phyloP scores from a whole-genome alignment of 2,329 filamentous ascomycete species.

The Aspergillus ochraceus region DNA sequence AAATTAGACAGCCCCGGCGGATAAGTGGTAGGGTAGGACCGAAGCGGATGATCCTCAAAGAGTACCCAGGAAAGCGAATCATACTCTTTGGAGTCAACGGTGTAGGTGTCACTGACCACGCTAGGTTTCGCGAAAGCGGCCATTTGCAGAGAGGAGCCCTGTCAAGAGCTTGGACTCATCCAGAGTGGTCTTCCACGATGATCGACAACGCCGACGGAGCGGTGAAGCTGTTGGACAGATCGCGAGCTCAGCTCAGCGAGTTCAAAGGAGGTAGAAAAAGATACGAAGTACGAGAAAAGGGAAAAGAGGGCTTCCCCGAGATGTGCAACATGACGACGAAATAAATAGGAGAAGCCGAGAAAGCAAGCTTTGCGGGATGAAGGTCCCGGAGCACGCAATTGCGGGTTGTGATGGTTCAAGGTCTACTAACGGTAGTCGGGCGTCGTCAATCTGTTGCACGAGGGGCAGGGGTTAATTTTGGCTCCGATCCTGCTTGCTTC shows the following conservation, averaged over 20 bases:
- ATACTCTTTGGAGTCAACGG: conserved; percentile 11
- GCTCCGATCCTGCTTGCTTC: too few relatives aligned
- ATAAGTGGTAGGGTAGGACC: conserved; percentile 32
- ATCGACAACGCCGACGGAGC: background rate
- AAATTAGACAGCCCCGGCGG: conserved; percentile 26
- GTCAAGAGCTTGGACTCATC: background rate
- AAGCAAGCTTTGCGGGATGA: conserved; percentile 5
- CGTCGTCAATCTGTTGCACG: too few relatives aligned
- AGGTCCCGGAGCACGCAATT: conserved; percentile 23
- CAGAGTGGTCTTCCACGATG: background rate
- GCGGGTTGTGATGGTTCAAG: conserved; percentile 13
- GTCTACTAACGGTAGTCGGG: background rate
- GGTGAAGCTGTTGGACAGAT: background rate
- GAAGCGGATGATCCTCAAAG: conserved; percentile 36
- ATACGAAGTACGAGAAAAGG: too few relatives aligned
- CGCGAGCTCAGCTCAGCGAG: background rate
- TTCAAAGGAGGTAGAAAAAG: background rate
- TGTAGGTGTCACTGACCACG: background rate
- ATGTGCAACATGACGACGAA: background rate
- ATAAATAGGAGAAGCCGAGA: conserved; percentile 4
- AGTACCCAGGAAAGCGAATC: conserved; percentile 20
- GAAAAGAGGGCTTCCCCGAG: too few relatives aligned
- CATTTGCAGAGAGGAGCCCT: conserved; percentile 5
- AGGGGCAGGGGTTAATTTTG: too few relatives aligned
- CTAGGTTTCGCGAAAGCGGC: background rate